Base-by-base conservation (phyloP, 2,329 filamentous ascomycete genomes). In the Ophiocordyceps unilateralis region DNA sequence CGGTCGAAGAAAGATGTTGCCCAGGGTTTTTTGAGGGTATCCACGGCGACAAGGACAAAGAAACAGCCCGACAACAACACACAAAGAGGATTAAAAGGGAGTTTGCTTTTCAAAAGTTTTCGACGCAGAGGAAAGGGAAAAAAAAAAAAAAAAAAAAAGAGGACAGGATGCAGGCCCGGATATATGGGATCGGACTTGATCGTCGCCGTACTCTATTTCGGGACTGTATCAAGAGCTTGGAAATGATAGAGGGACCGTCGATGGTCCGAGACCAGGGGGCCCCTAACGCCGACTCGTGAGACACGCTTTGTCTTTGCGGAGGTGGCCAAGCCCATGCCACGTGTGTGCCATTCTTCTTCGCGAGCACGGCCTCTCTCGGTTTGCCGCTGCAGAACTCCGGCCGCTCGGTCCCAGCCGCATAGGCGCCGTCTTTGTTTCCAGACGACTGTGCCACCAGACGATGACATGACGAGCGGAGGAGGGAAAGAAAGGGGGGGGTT, bases 341-440 rank as follows among this genome's bases (percentile, higher is more conserved):
- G 39, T 26, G 21, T 34, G 14, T 24, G 9, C 36, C 24, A 24
- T 34, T 24, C 21, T 17, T 19, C 15, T 19, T 22, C 23, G 17
- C 17, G 36, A 9, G 19, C 17, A 38, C 19, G 19, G 17, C 47
- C 53, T 41, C 52, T 41, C 17, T 22, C 10, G 1, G 10, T 21
- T 2, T 38, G 6, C 19, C 40, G 44, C 32, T 5, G 32, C 17
- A 44, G 55, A 70, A 67, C 67, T 62, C 68, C 69, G 67, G 67
- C 67, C 67, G 28, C 28, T 30, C 28, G 28, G 28, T n/a, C 28
- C 28, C 28, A 36, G n/a, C 32, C 32, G 32, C 32, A 19, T 36
- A 36, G 32, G n/a, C 32, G 32, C 32, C 32, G 32, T 19, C 32
- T 36, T n/a, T n/a, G 32, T 36, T 36, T 19, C 32, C 32, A 36